Evolutionary conservation across 495 filamentous ascomycete genomes (phyloP), one percentile per base, ranked within the genome.

Genomic region (Talaromyces thailandensis): DNA sequence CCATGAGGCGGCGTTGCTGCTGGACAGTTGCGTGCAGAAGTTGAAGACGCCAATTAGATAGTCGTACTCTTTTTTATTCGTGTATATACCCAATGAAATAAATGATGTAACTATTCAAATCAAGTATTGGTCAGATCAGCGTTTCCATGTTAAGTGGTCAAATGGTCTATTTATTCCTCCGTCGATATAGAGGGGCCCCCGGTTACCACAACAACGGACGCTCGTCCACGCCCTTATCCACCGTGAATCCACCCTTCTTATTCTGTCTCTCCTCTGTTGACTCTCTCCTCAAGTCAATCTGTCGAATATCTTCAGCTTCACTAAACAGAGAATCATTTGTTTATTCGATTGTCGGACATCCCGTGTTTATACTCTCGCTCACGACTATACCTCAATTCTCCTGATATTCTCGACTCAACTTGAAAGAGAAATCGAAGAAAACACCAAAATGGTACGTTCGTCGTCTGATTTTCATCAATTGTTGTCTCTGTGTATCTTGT

Each of bases 11-110:
- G 86, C 87, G 56, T 86, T 82, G 50, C 74, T 97, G 66, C 73
- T 98, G 69, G 82, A 81, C 58, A 93, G 92, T 69, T 96, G 91
- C 70, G 88, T 95, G 60, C 73, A 78, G 9, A 86, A 87, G 76
- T 65, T 88, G 63, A 64, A 64, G 52, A 51, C 62, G 55, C 53
- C 55, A 2, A n/a, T 43, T 14, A 18, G 43, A 32, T 25, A 18
- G 43, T 35, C 24, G 28, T 43, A 43, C 23, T 11, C 31, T 1
- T 8, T 9, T 12, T 29, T 0, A 23, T 43, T 9, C 60, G 12
- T 40, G 21, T 28, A 55, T 61, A 43, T 51, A 52, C 55, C 52
- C n/a, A 4, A 28, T 29, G 24, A 18, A 4, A 28, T 29, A 11
- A 18, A 25, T 58, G 28, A 18, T 35, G 16, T 12, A 56, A 40